Percentiles rank a stretch among this genome's conserved stretches.
Conservation (phyloP, 78 protist genomes). For the Bodo saltans region DNA sequence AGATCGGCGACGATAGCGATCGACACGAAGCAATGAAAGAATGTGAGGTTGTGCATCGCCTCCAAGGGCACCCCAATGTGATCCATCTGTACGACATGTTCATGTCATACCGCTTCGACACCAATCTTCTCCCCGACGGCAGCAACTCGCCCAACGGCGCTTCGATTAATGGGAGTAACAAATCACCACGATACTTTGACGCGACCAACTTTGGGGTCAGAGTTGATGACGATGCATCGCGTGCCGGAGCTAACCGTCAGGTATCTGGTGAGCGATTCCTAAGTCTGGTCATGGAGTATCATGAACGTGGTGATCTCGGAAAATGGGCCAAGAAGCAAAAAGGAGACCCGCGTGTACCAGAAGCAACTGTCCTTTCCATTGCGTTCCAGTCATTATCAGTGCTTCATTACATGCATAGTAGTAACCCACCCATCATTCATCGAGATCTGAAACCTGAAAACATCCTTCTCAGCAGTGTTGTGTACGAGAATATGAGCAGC, state of each 20-base stretch:
- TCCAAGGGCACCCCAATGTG: neutral
- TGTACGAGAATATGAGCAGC: no score
- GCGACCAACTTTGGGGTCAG: no score
- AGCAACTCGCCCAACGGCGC: no score
- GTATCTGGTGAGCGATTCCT: no score
- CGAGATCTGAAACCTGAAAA: constrained; percentile 17
- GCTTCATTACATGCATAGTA: neutral
- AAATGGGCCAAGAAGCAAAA: neutral
- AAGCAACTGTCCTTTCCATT: neutral
- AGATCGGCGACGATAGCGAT: neutral
- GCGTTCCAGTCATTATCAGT: neutral
- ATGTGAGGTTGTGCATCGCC: neutral
- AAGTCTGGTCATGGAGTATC: constrained; percentile 4
- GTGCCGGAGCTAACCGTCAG: no score
- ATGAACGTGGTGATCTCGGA: neutral
- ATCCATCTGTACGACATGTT: neutral
- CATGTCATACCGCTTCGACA: neutral
- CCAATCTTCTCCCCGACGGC: no score
- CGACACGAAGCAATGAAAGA: neutral
- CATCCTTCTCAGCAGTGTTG: no score
- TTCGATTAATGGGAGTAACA: no score
- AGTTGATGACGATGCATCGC: no score
- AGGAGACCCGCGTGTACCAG: neutral
- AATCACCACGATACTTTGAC: no score
- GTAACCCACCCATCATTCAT: neutral